Conservation (phyloP, 306 rosid species). For the Quercus engelmannii region DNA sequence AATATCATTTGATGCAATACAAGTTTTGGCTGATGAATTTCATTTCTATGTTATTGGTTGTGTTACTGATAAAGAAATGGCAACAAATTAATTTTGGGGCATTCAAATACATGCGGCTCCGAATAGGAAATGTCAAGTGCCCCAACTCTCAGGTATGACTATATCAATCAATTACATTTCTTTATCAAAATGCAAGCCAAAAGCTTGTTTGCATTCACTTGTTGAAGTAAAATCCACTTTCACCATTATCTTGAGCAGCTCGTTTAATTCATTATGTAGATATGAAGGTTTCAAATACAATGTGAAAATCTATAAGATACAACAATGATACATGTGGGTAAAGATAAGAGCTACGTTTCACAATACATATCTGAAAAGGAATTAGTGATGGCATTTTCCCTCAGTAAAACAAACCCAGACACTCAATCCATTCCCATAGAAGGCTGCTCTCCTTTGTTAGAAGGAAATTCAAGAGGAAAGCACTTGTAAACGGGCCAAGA, state of each 20-base stretch:
- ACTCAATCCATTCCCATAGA: slow-evolving; percentile 11
- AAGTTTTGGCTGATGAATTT: too few relatives aligned
- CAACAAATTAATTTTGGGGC: too few relatives aligned
- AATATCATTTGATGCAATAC: too few relatives aligned
- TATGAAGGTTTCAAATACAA: background rate
- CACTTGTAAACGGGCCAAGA: slow-evolving; percentile 9
- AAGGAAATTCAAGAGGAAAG: background rate
- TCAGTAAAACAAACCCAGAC: background rate
- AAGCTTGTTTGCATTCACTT: too few relatives aligned
- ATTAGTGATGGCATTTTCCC: slow-evolving; percentile 5
- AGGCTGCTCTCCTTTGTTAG: background rate
- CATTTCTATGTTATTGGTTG: too few relatives aligned
- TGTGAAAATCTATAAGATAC: background rate
- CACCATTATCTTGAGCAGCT: background rate
- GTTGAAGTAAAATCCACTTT: background rate
- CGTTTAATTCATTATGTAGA: background rate
- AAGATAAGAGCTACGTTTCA: slow-evolving; percentile 12
- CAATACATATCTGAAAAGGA: slow-evolving; percentile 1
- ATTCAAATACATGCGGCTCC: too few relatives aligned
- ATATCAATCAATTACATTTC: too few relatives aligned
- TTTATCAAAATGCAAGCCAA: too few relatives aligned
- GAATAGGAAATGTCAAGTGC: too few relatives aligned
- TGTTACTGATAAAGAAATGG: too few relatives aligned
- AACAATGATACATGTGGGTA: background rate
- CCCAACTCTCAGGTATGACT: too few relatives aligned